Base-by-base conservation (phyloP, 768 basidiomycete species). In the Naganishia kalamii region DNA sequence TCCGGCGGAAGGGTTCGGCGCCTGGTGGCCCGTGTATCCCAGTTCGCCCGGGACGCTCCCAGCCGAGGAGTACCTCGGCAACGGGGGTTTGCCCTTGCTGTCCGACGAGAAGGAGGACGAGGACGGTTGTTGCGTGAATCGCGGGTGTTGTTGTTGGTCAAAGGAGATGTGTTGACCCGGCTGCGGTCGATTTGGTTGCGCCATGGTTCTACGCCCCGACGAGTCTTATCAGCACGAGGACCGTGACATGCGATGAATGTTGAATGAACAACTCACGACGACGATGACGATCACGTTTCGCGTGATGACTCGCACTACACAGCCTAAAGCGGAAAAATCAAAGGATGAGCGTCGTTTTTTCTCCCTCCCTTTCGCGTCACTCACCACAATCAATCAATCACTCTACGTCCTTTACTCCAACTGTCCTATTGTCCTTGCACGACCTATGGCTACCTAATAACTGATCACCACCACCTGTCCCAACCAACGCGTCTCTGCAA, bases 101-200 rank as follows among this genome's bases (percentile, higher is more conserved):
- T n/a, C 29, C 15, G 51, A 29, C 32, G 54, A 57, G 4, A 57
- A 33, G 12, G 54, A 37, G 11, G 54, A 57, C 27, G 54, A 57
- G 7, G 54, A 40, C 30, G 15, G 54, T 27, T 57, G 54, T 40
- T 57, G 54, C 6, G 23, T 23, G 23, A 23, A 57, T 23, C 54
- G 54, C n/a, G 54, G 54, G 30, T 57, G 54, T 40, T 57, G 54
- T 40, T 57, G 54, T 35, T 19, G 27, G 35, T 57, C 54, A 57
- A 57, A 57, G 29, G 54, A 57, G 4, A 57, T 57, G 54, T 57
- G 54, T 40, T 57, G 54, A 25, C 54, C 54, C 54, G 33, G 54
- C 35, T 13, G 35, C 23, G 54, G 54, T 23, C 54, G 54, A 57
- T 37, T 57, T 23, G 33, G 54, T 57, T 37, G 54, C 1, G 54